Conservation (phyloP, 1,139 yeast genomes). For the Kodamaea suecica region DNA sequence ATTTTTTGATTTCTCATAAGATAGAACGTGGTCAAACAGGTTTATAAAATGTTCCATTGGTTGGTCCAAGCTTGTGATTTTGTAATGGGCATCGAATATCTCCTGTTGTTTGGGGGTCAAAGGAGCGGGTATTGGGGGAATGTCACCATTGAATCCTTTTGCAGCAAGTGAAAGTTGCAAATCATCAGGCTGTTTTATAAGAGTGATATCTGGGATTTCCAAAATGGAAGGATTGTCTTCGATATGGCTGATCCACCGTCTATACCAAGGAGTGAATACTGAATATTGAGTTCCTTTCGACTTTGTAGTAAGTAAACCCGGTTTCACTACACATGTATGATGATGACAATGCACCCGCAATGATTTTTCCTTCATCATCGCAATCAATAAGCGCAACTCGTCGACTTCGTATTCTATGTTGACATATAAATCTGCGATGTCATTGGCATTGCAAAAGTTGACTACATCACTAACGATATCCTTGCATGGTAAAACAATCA, state of each 20-base stretch:
- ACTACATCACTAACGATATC: slow-evolving; percentile 16
- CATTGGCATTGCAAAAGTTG: slow-evolving; percentile 22
- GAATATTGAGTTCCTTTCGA: slow-evolving; percentile 46
- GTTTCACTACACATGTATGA: slow-evolving; percentile 48
- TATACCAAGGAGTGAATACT: slow-evolving; percentile 54
- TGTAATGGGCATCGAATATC: slow-evolving; percentile 23
- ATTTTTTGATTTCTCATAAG: slow-evolving; percentile 18
- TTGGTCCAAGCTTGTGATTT: slow-evolving; percentile 33
- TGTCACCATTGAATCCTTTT: background rate
- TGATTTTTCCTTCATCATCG: slow-evolving; percentile 16
- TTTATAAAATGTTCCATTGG: slow-evolving; percentile 30
- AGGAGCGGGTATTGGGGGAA: slow-evolving; percentile 1
- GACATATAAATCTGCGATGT: slow-evolving; percentile 31
- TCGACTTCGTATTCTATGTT: slow-evolving; percentile 53
- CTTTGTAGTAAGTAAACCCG: slow-evolving; percentile 40
- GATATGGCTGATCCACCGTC: slow-evolving; percentile 40
- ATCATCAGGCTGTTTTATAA: too few species aligned
- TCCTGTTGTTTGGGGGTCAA: slow-evolving; percentile 10
- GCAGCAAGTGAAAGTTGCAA: too few species aligned
- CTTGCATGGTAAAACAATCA: slow-evolving; percentile 25
- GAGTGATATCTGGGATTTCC: background rate
- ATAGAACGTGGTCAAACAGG: slow-evolving; percentile 23
- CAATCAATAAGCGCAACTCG: slow-evolving; percentile 40
- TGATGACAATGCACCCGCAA: slow-evolving; percentile 33
- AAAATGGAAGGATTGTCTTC: slow-evolving; percentile 10